A percentile compares a stretch with the other conserved stretches of the same genome.
Evolutionary conservation across 2,329 filamentous ascomycete genomes (phyloP).

Genomic region (Plectosphaerella plurivora): DNA sequence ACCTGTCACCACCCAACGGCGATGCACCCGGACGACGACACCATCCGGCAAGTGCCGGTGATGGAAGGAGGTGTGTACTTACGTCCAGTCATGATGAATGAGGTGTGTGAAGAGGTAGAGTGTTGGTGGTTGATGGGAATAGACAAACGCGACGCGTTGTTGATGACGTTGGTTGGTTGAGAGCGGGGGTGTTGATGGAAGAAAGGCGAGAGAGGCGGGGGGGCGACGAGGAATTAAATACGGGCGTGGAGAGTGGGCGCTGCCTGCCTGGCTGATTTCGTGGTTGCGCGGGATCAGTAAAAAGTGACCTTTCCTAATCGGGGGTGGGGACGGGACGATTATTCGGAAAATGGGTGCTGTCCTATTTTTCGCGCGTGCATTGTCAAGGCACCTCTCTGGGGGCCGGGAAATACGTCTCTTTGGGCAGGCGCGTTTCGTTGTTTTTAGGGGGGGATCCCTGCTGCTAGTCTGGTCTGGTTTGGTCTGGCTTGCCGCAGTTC

Average conservation of each 20-base stretch:
- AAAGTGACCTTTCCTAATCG: too few relatives aligned
- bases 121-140: constrained; percentile 23
- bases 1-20: not conserved
- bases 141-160: constrained; percentile 12
- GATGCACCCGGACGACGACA: not conserved
- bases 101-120: constrained; percentile 13
- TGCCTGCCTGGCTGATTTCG: constrained; percentile 12
- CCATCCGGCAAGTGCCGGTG: too few relatives aligned
- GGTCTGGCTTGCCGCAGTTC: too few relatives aligned
- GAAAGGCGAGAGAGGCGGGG: constrained; percentile 9
- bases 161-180: constrained; percentile 14
- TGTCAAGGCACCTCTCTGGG: constrained; percentile 6
- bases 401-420: constrained; percentile 2
- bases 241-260: not conserved
- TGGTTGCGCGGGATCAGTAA: constrained; percentile 10
- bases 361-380: constrained; percentile 10
- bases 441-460: not conserved
- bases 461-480: not conserved
- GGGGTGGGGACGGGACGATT: too few relatives aligned
- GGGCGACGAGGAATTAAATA: constrained; percentile 15
- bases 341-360: constrained; percentile 11
- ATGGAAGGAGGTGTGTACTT: constrained; percentile 46
- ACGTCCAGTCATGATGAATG: constrained; percentile 68
- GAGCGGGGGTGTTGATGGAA: constrained; percentile 16
- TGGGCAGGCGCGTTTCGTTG: constrained; percentile 5